Evolutionary conservation across 352 stramenopile species (phyloP), one percentile per base, ranked within the genome.

Genomic region (Pythium sp.): DNA sequence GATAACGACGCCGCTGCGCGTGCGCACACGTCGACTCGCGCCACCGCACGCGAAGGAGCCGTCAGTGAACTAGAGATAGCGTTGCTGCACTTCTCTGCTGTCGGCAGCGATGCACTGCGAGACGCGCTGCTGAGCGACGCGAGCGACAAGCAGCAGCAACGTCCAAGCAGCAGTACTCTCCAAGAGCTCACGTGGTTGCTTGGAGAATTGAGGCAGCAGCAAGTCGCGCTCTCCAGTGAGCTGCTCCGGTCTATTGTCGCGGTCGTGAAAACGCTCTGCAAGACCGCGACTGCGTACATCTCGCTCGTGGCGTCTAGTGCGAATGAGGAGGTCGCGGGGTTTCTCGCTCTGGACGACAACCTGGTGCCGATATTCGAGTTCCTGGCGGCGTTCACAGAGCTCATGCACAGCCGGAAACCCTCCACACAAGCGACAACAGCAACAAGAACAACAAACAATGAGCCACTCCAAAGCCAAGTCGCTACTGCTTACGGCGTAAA

Each of bases 241-340:
- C 51, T 62, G 6, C 11, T 70, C 4, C 20, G 14, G 0, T n/a
- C 57, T 14, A 26, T 69, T 8, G 43, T 67, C n/a, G 58, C 58
- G 49, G 58, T 72, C 38, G 69, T 75, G 41, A 80, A 84, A 72
- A n/a, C 60, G 43, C 64, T 85, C 26, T 76, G 79, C 59, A 70
- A 74, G 36, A 41, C 63, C 5, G 58, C 38, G 18, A 72, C 74
- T 26, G 73, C 71, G 20, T 74, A 62, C 46, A 61, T 75, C 14
- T 26, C 71, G 22, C 30, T 59, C 34, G 57, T 68, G 7, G 57
- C 68, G 18, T 58, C 58, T 12, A 71, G 24, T 49, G 38, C 14
- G 56, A 62, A 1, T 56, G 61, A 62, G 14, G 30, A 79, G 47
- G 57, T 69, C 0, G 53, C 57, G 3, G 47, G 34, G 5, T 49